A percentile compares a stretch with the other conserved stretches of the same genome.
phyloP scores from a whole-genome alignment of 768 basidiomycete species.

The Phylloporus sp. region DNA sequence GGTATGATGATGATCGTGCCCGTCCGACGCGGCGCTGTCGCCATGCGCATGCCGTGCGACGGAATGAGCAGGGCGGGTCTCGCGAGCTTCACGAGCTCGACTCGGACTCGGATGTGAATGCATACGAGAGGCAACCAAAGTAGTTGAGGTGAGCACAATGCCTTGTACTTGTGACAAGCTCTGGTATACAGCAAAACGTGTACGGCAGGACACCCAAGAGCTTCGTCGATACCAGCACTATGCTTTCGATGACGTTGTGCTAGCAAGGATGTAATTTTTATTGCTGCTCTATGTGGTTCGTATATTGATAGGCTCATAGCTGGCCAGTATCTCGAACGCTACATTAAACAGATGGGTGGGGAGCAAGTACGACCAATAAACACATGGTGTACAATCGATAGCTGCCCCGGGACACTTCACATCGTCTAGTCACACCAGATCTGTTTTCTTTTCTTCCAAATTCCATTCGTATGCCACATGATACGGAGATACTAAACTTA shows the following conservation, averaged over 20 bases:
- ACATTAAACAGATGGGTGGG: neutral
- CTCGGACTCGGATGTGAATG: slow-evolving; percentile 37
- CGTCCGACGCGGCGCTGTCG: slow-evolving; percentile 7
- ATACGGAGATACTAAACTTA: too few species aligned
- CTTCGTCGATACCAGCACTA: neutral
- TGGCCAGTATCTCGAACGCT: neutral
- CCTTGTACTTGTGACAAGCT: neutral
- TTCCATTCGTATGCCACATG: too few species aligned
- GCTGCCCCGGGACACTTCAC: too few species aligned
- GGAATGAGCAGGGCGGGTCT: slow-evolving; percentile 7
- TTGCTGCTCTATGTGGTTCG: neutral
- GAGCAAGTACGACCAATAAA: too few species aligned
- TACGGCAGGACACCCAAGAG: neutral
- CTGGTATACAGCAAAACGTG: too few species aligned
- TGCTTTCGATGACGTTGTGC: neutral
- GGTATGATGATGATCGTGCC: slow-evolving; percentile 6
- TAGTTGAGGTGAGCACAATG: slow-evolving; percentile 5
- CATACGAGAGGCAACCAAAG: slow-evolving; percentile 45
- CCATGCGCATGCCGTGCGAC: neutral
- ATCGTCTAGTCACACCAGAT: too few species aligned
- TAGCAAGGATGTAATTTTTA: neutral
- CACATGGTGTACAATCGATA: neutral
- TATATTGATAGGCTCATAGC: neutral
- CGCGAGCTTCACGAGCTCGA: slow-evolving; percentile 16
- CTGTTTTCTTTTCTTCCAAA: too few species aligned